A percentile compares a stretch with the other conserved stretches of the same genome.
Evolutionary conservation across 495 filamentous ascomycete species (phyloP).

Genomic region (Beverwykella pulmonaria): DNA sequence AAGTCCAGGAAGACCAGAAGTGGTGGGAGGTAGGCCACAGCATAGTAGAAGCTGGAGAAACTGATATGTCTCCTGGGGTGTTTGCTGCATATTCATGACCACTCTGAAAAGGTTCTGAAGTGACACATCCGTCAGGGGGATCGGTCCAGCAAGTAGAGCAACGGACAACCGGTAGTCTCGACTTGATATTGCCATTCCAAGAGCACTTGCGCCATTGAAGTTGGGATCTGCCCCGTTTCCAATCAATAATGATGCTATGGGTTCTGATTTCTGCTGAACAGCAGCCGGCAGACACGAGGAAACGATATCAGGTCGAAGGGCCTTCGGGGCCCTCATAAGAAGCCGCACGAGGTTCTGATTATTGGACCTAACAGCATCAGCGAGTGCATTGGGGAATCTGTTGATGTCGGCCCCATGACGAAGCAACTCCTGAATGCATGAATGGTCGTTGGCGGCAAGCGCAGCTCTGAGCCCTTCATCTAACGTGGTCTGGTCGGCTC

Average conservation of each 20-base stretch:
- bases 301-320: slow-evolving; percentile 20
- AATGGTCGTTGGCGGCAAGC: slow-evolving; percentile 22
- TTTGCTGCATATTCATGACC: slow-evolving; percentile 16
- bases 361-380: slow-evolving; percentile 25
- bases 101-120: slow-evolving; percentile 12
- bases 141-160: slow-evolving; percentile 22
- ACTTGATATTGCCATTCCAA: slow-evolving; percentile 17
- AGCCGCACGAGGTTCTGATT: slow-evolving; percentile 21
- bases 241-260: slow-evolving; percentile 20
- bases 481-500: slow-evolving; percentile 26
- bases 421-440: slow-evolving; percentile 31
- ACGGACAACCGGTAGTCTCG: slow-evolving; percentile 25
- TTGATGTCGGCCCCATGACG: slow-evolving; percentile 34
- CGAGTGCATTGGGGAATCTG: slow-evolving; percentile 21
- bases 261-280: slow-evolving; percentile 26
- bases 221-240: slow-evolving; percentile 32
- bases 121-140: slow-evolving; percentile 5
- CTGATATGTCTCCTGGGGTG: slow-evolving; percentile 13
- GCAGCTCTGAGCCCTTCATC: slow-evolving; percentile 32
- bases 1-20: slow-evolving; percentile 7
- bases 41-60: slow-evolving; percentile 29
- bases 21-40: slow-evolving; percentile 21
- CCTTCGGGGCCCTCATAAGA: slow-evolving; percentile 27
- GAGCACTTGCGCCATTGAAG: slow-evolving; percentile 29
- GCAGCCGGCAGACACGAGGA: slow-evolving; percentile 29